A percentile compares a stretch with the other conserved stretches of the same genome.
These are phyloP conservation scores for Simmondsia chinensis DNA, from an alignment of 148 eudicot species.

Conservation along the genomic window DNA sequence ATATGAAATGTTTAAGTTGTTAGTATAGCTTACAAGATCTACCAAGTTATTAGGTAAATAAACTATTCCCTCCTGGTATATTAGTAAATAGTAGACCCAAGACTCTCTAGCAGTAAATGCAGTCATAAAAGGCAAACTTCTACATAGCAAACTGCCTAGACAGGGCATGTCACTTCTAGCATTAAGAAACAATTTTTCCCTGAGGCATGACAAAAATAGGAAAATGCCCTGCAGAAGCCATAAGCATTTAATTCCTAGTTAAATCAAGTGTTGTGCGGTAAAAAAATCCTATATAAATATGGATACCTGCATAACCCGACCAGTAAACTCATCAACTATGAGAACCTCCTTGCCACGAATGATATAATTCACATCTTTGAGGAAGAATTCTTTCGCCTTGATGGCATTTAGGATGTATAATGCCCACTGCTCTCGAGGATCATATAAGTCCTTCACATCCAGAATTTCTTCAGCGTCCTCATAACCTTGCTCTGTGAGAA, in stretches of 20 bases:
- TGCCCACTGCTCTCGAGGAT: constrained; percentile 99
- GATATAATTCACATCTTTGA: constrained; percentile 90
- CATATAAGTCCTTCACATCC: constrained; percentile 86
- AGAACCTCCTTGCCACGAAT: constrained; percentile 93
- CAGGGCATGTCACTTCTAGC: too few relatives aligned
- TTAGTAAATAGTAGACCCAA: too few relatives aligned
- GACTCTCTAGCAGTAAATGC: too few relatives aligned
- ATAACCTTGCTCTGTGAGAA: constrained; percentile 97
- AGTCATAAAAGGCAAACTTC: too few relatives aligned
- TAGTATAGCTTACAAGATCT: too few relatives aligned
- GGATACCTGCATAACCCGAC: constrained; percentile 98
- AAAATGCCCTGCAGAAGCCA: too few relatives aligned
- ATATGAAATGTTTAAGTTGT: too few relatives aligned
- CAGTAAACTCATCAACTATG: constrained; percentile 97
- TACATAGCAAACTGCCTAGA: too few relatives aligned
- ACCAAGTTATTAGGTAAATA: too few relatives aligned
- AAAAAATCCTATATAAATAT: not conserved
- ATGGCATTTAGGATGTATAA: constrained; percentile 84
- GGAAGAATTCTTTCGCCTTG: constrained; percentile 92
- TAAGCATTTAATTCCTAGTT: not conserved
- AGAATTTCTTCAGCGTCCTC: constrained; percentile 98
- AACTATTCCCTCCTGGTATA: too few relatives aligned
- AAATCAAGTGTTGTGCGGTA: not conserved
- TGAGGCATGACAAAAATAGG: too few relatives aligned
- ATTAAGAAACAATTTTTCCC: too few relatives aligned